A percentile compares a stretch with the other conserved stretches of the same genome.
These are phyloP conservation scores for Sphagnum magellanicum DNA, from an alignment of 228 moss, liverwort and hornwort genomes.

Conservation along the genomic window DNA sequence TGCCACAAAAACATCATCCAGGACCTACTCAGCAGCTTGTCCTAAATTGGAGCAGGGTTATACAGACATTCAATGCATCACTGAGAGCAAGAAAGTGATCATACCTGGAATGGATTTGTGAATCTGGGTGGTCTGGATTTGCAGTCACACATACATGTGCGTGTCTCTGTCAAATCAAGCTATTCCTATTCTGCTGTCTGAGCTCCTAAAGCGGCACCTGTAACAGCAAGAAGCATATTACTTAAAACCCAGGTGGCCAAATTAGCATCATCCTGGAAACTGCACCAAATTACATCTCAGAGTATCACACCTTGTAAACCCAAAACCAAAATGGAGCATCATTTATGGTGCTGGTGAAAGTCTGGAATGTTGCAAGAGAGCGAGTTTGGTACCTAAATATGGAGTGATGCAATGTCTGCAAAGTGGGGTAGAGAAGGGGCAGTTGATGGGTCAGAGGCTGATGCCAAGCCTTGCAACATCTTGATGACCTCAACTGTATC, in stretches of 20 bases:
- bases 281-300: neutral
- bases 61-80: neutral
- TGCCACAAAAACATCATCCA: neutral
- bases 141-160: conserved; percentile 2
- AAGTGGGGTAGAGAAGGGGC: conserved; percentile 4
- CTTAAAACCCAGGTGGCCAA: neutral
- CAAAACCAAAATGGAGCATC: neutral
- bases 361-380: neutral
- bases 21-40: neutral
- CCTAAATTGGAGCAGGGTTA: neutral
- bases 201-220: conserved; percentile 12
- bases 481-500: conserved; percentile 50
- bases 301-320: neutral
- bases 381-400: neutral
- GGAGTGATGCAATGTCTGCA: neutral
- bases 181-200: conserved; percentile 28
- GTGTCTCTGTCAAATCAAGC: conserved; percentile 21
- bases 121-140: neutral
- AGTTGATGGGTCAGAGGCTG: conserved; percentile 31
- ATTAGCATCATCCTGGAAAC: neutral
- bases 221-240: neutral
- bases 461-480: conserved; percentile 36
- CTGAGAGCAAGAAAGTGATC: neutral
- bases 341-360: neutral
- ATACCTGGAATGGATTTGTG: neutral